Evolutionary conservation across 768 basidiomycete genomes (phyloP).

Genomic region (Lactarius psammicola): DNA sequence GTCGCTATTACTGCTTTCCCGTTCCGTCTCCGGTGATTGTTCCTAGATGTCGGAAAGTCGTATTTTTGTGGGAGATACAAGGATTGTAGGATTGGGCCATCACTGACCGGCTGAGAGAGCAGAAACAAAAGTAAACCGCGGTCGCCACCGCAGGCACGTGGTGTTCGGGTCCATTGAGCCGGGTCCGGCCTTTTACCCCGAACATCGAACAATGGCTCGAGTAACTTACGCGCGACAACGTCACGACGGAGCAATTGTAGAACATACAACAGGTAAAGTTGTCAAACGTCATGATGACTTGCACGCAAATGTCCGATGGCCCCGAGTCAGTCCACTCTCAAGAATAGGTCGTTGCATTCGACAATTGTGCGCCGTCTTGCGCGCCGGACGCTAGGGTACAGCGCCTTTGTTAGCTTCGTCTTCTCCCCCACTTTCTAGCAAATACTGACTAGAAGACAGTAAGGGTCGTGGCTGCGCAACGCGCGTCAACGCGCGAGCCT

Average conservation of each 20-base stretch:
- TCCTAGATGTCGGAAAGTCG: not conserved
- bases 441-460: not conserved
- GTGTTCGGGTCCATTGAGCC: not conserved
- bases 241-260: not conserved
- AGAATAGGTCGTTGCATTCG: not conserved
- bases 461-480: not conserved
- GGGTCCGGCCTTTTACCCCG: too few species aligned
- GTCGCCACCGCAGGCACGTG: not conserved
- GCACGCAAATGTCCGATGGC: not conserved
- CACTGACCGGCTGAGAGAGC: too few species aligned
- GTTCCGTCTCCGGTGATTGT: not conserved
- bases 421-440: not conserved
- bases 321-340: not conserved
- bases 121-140: not conserved
- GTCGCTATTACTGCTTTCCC: not conserved
- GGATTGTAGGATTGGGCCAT: not conserved
- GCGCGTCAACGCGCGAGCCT: not conserved
- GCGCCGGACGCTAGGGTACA: not conserved
- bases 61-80: not conserved
- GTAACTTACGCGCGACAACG: not conserved
- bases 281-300: not conserved
- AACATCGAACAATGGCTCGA: not conserved
- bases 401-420: not conserved
- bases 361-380: not conserved
- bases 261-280: not conserved